These are phyloP conservation scores for Phialophora chinensis DNA, from an alignment of 2,329 filamentous ascomycete species.

Conservation along the genomic window DNA sequence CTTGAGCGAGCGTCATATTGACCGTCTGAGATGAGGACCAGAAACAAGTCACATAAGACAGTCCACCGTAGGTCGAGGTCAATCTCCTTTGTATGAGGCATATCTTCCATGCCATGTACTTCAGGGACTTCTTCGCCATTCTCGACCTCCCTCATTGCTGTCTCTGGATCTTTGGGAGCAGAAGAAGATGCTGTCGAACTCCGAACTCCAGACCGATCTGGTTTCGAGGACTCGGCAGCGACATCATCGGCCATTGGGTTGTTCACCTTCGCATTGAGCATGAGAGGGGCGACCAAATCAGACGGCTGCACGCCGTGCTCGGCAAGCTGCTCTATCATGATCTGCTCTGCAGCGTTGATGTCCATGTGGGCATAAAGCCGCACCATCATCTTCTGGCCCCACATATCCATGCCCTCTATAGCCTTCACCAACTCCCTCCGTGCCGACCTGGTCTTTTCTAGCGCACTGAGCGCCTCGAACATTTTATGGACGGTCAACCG, in stretches of 20 bases:
- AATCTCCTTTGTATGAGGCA: slow-evolving; percentile 80
- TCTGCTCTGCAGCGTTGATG: slow-evolving; percentile 81
- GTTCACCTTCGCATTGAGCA: slow-evolving; percentile 89
- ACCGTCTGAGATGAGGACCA: slow-evolving; percentile 95
- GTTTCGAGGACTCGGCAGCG: slow-evolving; percentile 29
- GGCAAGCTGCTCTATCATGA: slow-evolving; percentile 98
- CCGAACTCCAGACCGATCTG: slow-evolving; percentile 40
- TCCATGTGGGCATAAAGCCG: slow-evolving; percentile 96
- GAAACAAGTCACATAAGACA: slow-evolving; percentile 91
- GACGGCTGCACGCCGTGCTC: slow-evolving; percentile 86
- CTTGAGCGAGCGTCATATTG: slow-evolving; percentile 90
- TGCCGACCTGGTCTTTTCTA: slow-evolving; percentile 67
- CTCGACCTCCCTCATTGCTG: slow-evolving; percentile 58
- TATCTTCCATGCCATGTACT: slow-evolving; percentile 80
- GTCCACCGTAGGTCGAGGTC: slow-evolving; percentile 98
- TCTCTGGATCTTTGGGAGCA: slow-evolving; percentile 14
- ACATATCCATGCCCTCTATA: slow-evolving; percentile 85
- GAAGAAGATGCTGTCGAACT: slow-evolving; percentile 46
- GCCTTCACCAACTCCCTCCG: slow-evolving; percentile 75
- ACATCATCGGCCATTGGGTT: slow-evolving; percentile 78
- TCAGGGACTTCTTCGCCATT: slow-evolving; percentile 74
- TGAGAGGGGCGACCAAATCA: slow-evolving; percentile 83
- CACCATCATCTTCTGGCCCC: slow-evolving; percentile 98
- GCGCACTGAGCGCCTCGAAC: slow-evolving; percentile 68
- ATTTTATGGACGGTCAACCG: slow-evolving; percentile 80